A percentile compares a stretch with the other conserved stretches of the same genome.
Conservation (phyloP, 1,284 basidiomycete species). For the Grifola frondosa region DNA sequence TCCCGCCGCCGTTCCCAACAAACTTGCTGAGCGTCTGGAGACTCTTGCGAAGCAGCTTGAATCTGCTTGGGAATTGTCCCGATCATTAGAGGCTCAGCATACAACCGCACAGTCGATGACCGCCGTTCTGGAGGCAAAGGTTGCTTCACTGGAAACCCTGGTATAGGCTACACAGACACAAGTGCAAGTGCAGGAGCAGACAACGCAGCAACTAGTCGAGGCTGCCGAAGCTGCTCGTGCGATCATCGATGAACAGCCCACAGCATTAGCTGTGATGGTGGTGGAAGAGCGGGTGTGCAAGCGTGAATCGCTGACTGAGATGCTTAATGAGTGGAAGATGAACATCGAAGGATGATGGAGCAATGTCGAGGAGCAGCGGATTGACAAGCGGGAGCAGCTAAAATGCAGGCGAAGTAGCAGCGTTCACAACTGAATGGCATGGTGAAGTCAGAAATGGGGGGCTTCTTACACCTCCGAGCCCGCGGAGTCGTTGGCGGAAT, state of each 20-base stretch:
- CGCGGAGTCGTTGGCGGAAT: constrained; percentile 64
- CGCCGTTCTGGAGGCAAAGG: constrained; percentile 70
- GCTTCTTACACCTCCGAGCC: constrained; percentile 72
- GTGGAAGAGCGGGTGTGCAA: constrained; percentile 35
- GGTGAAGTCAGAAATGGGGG: constrained; percentile 45
- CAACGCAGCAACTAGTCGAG: constrained; percentile 45
- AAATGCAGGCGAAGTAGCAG: constrained; percentile 44
- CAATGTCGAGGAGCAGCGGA: constrained; percentile 79
- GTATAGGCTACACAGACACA: constrained; percentile 47
- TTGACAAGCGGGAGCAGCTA: constrained; percentile 76
- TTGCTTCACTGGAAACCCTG: constrained; percentile 55
- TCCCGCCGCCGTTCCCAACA: constrained; percentile 43
- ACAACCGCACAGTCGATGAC: constrained; percentile 79
- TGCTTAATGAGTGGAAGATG: constrained; percentile 68
- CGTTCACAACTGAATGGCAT: constrained; percentile 43
- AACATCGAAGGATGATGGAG: constrained; percentile 78
- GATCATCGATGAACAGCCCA: constrained; percentile 24
- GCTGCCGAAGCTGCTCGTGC: constrained; percentile 39
- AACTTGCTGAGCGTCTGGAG: constrained; percentile 72
- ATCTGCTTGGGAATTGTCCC: constrained; percentile 74
- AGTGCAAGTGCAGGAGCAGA: constrained; percentile 41
- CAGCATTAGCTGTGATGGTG: constrained; percentile 11
- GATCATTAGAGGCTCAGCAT: constrained; percentile 78
- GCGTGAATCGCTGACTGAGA: constrained; percentile 48
- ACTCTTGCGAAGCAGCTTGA: constrained; percentile 76